Percentiles rank a stretch among this genome's conserved stretches.
phyloP scores from a whole-genome alignment of 441 rosid species.

The Populus tomentosa region DNA sequence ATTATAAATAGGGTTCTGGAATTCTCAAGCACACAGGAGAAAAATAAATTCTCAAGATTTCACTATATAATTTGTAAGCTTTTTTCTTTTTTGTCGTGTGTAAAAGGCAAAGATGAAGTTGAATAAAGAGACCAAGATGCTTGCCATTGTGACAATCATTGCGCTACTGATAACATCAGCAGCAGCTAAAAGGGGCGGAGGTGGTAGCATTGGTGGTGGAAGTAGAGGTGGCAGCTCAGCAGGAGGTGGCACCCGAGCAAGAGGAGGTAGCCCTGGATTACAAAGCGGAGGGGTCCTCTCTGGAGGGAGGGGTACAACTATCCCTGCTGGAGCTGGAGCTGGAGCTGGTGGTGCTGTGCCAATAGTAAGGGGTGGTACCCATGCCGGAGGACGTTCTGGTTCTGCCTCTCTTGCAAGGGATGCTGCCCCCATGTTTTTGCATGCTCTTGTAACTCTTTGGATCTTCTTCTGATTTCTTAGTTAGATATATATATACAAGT shows the following conservation, averaged over 20 bases:
- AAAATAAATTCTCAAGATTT: background rate
- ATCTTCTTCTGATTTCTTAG: background rate
- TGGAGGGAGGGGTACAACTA: background rate
- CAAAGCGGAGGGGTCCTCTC: background rate
- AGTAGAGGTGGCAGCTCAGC: background rate
- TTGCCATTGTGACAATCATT: background rate
- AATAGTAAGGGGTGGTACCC: slow-evolving; percentile 1
- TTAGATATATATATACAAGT: background rate
- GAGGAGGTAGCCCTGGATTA: background rate
- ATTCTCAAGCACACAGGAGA: background rate
- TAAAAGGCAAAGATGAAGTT: background rate
- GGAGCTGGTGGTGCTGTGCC: background rate
- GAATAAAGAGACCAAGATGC: background rate
- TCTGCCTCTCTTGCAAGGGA: background rate
- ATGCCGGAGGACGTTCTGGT: background rate
- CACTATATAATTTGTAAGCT: background rate
- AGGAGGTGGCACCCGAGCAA: background rate
- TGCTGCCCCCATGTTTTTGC: background rate
- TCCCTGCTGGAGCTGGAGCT: background rate
- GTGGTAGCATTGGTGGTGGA: background rate
- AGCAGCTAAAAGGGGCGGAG: background rate
- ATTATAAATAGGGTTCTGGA: background rate
- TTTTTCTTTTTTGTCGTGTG: background rate
- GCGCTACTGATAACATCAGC: background rate
- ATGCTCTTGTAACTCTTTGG: background rate